Conservation (phyloP, 805 yeast species). For the Barnettozyma botsteinii region DNA sequence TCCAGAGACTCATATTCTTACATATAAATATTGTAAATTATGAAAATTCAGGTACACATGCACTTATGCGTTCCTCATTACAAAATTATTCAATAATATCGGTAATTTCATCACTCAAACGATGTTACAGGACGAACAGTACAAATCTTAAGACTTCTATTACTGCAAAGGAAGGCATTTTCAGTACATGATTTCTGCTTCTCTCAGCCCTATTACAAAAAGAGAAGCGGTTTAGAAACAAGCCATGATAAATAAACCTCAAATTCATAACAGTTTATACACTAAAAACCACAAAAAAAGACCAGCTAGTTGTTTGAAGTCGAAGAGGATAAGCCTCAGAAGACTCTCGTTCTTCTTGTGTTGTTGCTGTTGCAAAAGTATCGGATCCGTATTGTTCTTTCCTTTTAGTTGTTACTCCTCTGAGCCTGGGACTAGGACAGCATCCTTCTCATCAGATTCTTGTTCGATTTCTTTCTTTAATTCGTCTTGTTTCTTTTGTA, state of each 20-base stretch:
- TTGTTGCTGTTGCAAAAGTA: background rate
- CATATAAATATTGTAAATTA: no score
- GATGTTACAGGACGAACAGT: no score
- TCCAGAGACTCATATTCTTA: no score
- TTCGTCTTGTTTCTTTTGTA: slow-evolving; percentile 18
- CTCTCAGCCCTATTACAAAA: no score
- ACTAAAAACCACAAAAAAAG: slow-evolving; percentile 15
- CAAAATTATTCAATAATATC: no score
- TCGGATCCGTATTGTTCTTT: background rate
- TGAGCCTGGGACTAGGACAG: slow-evolving; percentile 10
- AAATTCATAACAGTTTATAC: slow-evolving; percentile 10
- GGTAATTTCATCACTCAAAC: no score
- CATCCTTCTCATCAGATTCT: slow-evolving; percentile 8
- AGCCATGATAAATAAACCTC: background rate
- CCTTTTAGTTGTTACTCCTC: slow-evolving; percentile 10
- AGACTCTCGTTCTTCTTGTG: background rate
- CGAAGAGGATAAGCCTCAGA: slow-evolving; percentile 6
- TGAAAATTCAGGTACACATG: no score
- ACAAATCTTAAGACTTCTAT: no score
- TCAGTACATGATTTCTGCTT: no score
- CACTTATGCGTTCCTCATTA: no score
- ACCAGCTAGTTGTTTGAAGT: slow-evolving; percentile 14
- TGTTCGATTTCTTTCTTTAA: slow-evolving; percentile 16
- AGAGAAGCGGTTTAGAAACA: no score
- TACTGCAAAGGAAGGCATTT: no score